phyloP scores from a whole-genome alignment of 164 flowering plant species.

The Liquidambar formosana region DNA sequence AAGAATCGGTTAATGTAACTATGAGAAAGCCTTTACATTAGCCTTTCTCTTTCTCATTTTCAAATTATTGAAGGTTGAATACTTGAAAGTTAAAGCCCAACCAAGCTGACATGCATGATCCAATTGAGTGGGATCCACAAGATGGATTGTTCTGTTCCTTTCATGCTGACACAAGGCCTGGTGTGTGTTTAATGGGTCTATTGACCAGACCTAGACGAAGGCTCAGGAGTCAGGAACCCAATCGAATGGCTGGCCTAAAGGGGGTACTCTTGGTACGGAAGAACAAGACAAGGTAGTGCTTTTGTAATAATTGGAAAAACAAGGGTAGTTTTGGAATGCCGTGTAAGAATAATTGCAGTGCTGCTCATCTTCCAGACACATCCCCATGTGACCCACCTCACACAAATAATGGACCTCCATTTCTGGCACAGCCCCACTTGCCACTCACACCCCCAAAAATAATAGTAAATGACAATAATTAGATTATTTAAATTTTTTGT shows the following conservation, averaged over 20 bases:
- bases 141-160: background rate
- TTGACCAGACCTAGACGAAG: background rate
- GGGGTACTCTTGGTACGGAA: slow-evolving; percentile 20
- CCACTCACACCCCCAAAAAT: background rate
- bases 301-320: background rate
- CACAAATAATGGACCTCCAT: slow-evolving; percentile 29
- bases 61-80: too few relatives aligned
- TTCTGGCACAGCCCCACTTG: slow-evolving; percentile 7
- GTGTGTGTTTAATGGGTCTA: background rate
- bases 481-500: too few relatives aligned
- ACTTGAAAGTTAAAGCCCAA: background rate
- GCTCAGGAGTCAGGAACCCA: background rate
- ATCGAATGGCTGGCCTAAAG: too few relatives aligned
- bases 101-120: background rate
- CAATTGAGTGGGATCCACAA: background rate
- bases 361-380: slow-evolving; percentile 34
- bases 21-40: too few relatives aligned
- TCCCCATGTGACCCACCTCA: slow-evolving; percentile 41
- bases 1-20: too few relatives aligned
- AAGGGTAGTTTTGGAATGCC: background rate
- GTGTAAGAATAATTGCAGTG: slow-evolving; percentile 8
- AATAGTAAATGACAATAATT: background rate
- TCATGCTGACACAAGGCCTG: background rate
- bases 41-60: too few relatives aligned
- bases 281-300: slow-evolving; percentile 6